A percentile compares a stretch with the other conserved stretches of the same genome.
Evolutionary conservation across 352 stramenopile genomes (phyloP).

Genomic region (Globisporangium abappressorium): DNA sequence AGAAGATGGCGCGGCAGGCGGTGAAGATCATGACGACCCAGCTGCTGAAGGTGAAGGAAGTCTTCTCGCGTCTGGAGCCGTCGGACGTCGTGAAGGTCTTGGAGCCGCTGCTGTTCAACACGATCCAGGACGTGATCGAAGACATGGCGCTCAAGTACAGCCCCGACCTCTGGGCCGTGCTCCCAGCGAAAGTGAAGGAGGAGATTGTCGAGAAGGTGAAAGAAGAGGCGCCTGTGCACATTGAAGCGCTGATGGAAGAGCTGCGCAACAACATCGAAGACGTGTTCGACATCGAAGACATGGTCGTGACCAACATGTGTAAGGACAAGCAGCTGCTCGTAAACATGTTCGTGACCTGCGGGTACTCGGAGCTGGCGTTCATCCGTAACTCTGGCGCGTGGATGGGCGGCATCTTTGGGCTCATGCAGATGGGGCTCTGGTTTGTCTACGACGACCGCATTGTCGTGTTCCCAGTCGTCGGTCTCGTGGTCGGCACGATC

Average conservation of each 20-base stretch:
- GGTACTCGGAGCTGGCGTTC: slow-evolving; percentile 90
- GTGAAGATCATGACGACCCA: slow-evolving; percentile 94
- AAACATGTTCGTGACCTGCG: slow-evolving; percentile 94
- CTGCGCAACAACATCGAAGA: slow-evolving; percentile 95
- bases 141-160: slow-evolving; percentile 90
- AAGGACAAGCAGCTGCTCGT: slow-evolving; percentile 94
- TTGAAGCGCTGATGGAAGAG: slow-evolving; percentile 94
- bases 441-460: slow-evolving; percentile 83
- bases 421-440: slow-evolving; percentile 88
- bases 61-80: slow-evolving; percentile 91
- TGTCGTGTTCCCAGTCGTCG: slow-evolving; percentile 89
- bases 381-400: slow-evolving; percentile 89
- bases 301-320: slow-evolving; percentile 93
- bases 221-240: slow-evolving; percentile 89
- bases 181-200: slow-evolving; percentile 80
- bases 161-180: slow-evolving; percentile 73
- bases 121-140: slow-evolving; percentile 86
- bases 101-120: slow-evolving; percentile 90
- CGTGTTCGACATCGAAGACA: slow-evolving; percentile 94
- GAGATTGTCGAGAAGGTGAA: slow-evolving; percentile 95
- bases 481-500: slow-evolving; percentile 93
- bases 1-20: slow-evolving; percentile 95
- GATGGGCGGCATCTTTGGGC: slow-evolving; percentile 88
- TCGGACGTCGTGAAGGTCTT: slow-evolving; percentile 89
- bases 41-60: slow-evolving; percentile 90